These are phyloP conservation scores for Pouteria campechiana DNA, from an alignment of 179 eudicot genomes.

Conservation along the genomic window DNA sequence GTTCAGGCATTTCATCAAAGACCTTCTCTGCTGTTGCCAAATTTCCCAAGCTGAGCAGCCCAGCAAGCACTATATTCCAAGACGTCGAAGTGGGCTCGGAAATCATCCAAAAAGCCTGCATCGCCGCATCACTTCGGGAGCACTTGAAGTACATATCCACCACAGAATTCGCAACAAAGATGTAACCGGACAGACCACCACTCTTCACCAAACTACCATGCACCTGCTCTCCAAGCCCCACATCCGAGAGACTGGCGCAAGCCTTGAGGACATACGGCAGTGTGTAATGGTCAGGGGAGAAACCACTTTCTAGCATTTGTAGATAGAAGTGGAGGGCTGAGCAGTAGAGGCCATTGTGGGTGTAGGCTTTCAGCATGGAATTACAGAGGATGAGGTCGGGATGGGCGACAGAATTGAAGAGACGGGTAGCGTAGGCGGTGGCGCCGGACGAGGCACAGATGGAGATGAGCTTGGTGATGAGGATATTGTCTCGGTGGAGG, in stretches of 20 bases:
- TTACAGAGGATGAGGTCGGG: conserved; percentile 43
- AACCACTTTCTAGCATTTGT: conserved; percentile 17
- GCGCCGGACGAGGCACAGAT: no score
- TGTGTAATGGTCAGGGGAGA: conserved; percentile 61
- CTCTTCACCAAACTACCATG: conserved; percentile 47
- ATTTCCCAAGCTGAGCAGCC: conserved; percentile 49
- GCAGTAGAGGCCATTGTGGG: conserved; percentile 27
- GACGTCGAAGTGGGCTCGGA: conserved; percentile 50
- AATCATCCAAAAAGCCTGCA: conserved; percentile 43
- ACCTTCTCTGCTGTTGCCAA: conserved; percentile 66
- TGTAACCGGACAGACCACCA: conserved; percentile 41
- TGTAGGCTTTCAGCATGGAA: conserved; percentile 77
- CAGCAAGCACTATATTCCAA: conserved; percentile 76
- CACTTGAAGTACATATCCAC: conserved; percentile 84
- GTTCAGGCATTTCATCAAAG: conserved; percentile 34
- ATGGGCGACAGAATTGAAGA: no score
- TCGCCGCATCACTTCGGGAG: conserved; percentile 35
- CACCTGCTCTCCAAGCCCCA: conserved; percentile 49
- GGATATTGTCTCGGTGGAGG: no score
- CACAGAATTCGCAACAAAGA: conserved; percentile 59
- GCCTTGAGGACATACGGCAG: conserved; percentile 74
- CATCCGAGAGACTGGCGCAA: conserved; percentile 38
- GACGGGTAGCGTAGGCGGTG: no score
- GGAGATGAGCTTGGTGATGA: no score
- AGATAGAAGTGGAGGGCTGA: conserved; percentile 41